These are phyloP conservation scores for Cicer yamashitae DNA, from an alignment of 306 rosid species.

Conservation along the genomic window DNA sequence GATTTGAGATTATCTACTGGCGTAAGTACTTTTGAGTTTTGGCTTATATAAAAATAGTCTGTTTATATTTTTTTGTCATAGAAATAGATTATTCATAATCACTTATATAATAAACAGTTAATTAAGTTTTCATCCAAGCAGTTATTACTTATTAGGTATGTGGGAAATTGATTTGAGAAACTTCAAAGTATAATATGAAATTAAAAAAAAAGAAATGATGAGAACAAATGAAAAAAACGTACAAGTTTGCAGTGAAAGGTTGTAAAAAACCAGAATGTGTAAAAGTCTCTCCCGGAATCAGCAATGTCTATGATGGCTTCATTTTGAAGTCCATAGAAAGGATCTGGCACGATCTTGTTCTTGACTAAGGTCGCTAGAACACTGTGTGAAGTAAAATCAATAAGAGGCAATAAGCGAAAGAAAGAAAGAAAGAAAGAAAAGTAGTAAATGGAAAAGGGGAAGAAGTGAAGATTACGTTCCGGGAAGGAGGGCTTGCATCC, in stretches of 20 bases:
- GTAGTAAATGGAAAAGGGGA: background rate
- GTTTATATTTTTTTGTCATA: too few relatives aligned
- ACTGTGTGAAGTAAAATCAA: constrained; percentile 59
- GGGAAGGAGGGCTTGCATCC: constrained; percentile 88
- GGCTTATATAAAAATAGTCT: too few relatives aligned
- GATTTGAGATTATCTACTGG: too few relatives aligned
- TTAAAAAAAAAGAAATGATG: background rate
- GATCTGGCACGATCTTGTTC: constrained; percentile 86
- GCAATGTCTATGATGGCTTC: constrained; percentile 80
- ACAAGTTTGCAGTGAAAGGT: constrained; percentile 78
- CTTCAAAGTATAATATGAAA: background rate
- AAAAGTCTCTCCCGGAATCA: constrained; percentile 86
- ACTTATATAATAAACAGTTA: too few relatives aligned
- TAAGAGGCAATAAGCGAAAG: background rate
- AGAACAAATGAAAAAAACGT: constrained; percentile 11
- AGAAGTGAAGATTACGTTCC: constrained; percentile 72
- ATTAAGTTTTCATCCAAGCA: too few relatives aligned
- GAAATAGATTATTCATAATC: too few relatives aligned
- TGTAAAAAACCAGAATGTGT: constrained; percentile 95
- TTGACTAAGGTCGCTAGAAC: constrained; percentile 84
- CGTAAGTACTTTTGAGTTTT: too few relatives aligned
- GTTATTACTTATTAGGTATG: background rate
- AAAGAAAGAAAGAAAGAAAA: background rate
- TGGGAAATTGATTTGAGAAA: constrained; percentile 25
- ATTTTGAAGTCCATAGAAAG: constrained; percentile 81